A percentile compares a stretch with the other conserved stretches of the same genome.
Evolutionary conservation across 305 asterid genomes (phyloP).

Genomic region (Solanum chacoense): DNA sequence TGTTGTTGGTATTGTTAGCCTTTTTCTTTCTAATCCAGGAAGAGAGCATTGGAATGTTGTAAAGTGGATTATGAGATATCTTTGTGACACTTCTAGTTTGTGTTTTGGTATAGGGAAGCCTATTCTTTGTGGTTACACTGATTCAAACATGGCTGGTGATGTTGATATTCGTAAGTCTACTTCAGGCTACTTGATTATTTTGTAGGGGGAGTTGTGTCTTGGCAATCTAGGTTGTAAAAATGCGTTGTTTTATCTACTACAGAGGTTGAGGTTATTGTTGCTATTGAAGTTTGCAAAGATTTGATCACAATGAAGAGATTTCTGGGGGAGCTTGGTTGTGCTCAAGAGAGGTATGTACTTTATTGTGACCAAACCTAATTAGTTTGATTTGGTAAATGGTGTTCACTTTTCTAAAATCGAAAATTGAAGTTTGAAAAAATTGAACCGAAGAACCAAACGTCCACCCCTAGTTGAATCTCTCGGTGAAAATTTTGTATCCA

Average conservation of each 20-base stretch:
- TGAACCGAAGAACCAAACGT: not conserved
- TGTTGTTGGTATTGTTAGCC: not conserved
- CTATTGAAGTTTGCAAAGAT: not conserved
- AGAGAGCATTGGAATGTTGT: not conserved
- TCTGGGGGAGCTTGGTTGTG: not conserved
- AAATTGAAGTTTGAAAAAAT: not conserved
- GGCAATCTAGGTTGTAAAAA: not conserved
- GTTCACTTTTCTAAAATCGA: not conserved
- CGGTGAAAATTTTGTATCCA: not conserved
- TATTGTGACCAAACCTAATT: too few species aligned
- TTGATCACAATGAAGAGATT: not conserved
- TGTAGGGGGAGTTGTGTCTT: not conserved
- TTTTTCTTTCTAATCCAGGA: not conserved
- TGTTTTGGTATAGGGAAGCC: not conserved
- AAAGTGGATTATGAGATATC: not conserved
- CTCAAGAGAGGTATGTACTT: not conserved
- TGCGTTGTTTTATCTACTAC: not conserved
- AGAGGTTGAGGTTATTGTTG: not conserved
- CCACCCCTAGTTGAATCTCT: not conserved
- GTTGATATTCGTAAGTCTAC: not conserved
- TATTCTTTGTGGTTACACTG: not conserved
- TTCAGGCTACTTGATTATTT: too few species aligned
- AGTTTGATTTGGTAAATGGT: not conserved
- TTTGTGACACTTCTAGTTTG: not conserved
- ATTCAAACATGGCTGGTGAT: not conserved